Conservation (phyloP, 164 flowering plant species). For the Berberis vulgaris region DNA sequence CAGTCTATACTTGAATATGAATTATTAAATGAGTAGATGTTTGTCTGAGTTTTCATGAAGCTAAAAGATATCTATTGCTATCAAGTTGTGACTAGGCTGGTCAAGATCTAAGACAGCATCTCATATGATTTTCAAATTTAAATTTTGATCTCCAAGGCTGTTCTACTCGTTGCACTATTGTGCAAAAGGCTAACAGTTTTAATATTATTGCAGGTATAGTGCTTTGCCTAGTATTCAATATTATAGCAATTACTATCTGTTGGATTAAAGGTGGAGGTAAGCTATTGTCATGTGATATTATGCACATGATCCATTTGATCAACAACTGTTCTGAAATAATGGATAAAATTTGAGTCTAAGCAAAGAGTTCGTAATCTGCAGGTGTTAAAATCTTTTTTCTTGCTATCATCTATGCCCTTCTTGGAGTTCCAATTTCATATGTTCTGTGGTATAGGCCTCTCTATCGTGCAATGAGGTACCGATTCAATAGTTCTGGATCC, state of each 20-base stretch:
- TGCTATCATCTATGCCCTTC: slow-evolving; percentile 70
- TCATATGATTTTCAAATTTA: too few relatives aligned
- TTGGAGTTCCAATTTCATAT: slow-evolving; percentile 87
- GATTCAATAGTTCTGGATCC: not conserved
- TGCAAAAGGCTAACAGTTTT: not conserved
- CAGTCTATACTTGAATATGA: too few relatives aligned
- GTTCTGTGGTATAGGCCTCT: slow-evolving; percentile 97
- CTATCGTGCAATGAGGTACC: slow-evolving; percentile 92
- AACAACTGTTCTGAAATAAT: not conserved
- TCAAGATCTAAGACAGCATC: too few relatives aligned
- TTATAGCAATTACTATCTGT: slow-evolving; percentile 68
- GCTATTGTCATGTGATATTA: slow-evolving; percentile 8
- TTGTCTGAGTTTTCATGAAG: too few relatives aligned
- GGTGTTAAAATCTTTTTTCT: slow-evolving; percentile 94
- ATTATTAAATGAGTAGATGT: too few relatives aligned
- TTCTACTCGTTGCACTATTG: not conserved
- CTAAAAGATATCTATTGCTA: too few relatives aligned
- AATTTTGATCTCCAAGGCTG: too few relatives aligned
- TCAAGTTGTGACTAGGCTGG: too few relatives aligned
- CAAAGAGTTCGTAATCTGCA: slow-evolving; percentile 23
- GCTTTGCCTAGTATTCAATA: slow-evolving; percentile 77
- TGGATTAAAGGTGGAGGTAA: slow-evolving; percentile 94
- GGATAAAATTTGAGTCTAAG: slow-evolving; percentile 5
- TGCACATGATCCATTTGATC: not conserved
- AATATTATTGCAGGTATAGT: slow-evolving; percentile 60